Base-by-base conservation (phyloP, 768 basidiomycete species). In the Paxillus ammoniavirescens region DNA sequence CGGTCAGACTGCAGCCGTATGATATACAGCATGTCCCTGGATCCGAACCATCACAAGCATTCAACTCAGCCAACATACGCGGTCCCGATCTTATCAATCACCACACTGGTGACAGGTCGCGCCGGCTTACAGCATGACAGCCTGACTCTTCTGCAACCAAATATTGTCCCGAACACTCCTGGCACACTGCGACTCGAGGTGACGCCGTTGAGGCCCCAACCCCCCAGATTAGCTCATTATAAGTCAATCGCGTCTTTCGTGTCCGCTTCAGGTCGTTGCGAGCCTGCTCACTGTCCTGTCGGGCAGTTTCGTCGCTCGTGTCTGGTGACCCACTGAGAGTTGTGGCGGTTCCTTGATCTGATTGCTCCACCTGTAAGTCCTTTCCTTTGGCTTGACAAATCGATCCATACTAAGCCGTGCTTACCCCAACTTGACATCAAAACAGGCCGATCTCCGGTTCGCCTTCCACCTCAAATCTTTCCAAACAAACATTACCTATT, bases 41-140 rank as follows among this genome's bases (percentile, higher is more conserved):
- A 37, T 33, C 8, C 31, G 47, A 35, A 28, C 33, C 51, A 43
- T 55, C 54, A 51, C 26, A 26, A 26, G 6, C 26, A 26, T 26
- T 26, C 26, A 53, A 53, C 55, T 56, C 55, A 56, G 52, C 52
- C 36, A 26, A 17, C 44, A 21, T 44, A 53, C 43, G 40, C 50
- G 49, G 41, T 26, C 18, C 54, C 54, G 54, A 55, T 55, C 53
- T 51, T 55, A 55, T 55, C 55, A 33, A 45, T 44, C 28, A 28
- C 41, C 49, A 30, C 26, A 42, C 54, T 47, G 53, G 52, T 47
- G 36, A 30, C 42, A 44, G 36, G 30, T 17, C 35, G n/a, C 3
- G 49, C 15, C 21, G n/a, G 14, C 40, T 55, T 55, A 55, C 54
- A 55, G 54, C 35, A 35, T 35, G 42, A 42, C 7, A 33, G 43